Evolutionary conservation across 805 yeast genomes (phyloP).

Genomic region (Candida incommunis): DNA sequence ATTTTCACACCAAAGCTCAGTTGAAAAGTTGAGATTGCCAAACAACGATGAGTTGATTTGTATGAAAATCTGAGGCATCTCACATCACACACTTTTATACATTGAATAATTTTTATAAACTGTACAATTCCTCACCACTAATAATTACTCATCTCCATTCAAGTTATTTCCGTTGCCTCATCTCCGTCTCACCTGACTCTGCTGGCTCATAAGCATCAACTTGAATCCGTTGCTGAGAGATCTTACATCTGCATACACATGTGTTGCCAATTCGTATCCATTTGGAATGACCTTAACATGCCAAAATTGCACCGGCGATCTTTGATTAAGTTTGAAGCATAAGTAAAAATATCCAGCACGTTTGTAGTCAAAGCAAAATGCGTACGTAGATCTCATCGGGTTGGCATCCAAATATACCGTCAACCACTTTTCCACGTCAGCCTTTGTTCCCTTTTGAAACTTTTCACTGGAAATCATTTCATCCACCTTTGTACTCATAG

Average conservation of each 20-base stretch:
- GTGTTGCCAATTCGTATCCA: slow-evolving; percentile 69
- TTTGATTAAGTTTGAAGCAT: slow-evolving; percentile 59
- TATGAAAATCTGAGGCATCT: too few species aligned
- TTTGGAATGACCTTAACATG: slow-evolving; percentile 81
- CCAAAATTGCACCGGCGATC: slow-evolving; percentile 52
- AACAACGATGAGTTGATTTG: too few species aligned
- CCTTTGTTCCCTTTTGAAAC: slow-evolving; percentile 65
- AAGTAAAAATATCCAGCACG: slow-evolving; percentile 89
- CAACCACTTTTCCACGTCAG: slow-evolving; percentile 76
- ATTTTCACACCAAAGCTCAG: too few species aligned
- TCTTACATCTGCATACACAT: slow-evolving; percentile 78
- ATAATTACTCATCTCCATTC: too few species aligned
- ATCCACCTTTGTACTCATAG: slow-evolving; percentile 67
- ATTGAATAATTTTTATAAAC: too few species aligned
- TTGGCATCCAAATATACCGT: slow-evolving; percentile 83
- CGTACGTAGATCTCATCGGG: slow-evolving; percentile 78
- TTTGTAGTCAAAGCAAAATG: slow-evolving; percentile 79
- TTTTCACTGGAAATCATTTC: slow-evolving; percentile 80
- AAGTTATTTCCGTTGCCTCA: too few species aligned
- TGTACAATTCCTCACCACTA: too few species aligned
- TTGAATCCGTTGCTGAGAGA: slow-evolving; percentile 92
- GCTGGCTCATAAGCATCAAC: slow-evolving; percentile 25
- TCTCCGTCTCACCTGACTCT: not conserved
- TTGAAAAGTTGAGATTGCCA: too few species aligned
- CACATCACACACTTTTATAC: too few species aligned